Evolutionary conservation across 768 basidiomycete genomes (phyloP).

Genomic region (Boletus eberwhitei): DNA sequence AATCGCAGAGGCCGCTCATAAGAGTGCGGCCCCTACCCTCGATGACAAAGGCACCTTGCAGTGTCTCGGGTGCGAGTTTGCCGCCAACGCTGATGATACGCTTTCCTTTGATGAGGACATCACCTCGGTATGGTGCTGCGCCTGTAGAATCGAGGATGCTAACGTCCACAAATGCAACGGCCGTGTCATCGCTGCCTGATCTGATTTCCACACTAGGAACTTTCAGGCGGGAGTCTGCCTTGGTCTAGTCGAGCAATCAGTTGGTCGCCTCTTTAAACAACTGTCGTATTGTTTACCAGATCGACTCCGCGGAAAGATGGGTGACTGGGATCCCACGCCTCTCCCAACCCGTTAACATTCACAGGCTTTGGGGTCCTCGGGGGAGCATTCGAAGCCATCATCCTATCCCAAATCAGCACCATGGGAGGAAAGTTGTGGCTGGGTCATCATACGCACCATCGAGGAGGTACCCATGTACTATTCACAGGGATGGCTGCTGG

Average conservation of each 20-base stretch:
- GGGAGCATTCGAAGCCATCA: slow-evolving; percentile 12
- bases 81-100: slow-evolving; percentile 29
- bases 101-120: slow-evolving; percentile 33
- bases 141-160: slow-evolving; percentile 37
- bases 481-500: slow-evolving; percentile 19
- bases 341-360: slow-evolving; percentile 22
- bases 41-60: slow-evolving; percentile 23
- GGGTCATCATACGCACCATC: slow-evolving; percentile 11
- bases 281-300: slow-evolving; percentile 10
- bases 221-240: slow-evolving; percentile 20
- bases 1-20: slow-evolving; percentile 37
- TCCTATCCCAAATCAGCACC: slow-evolving; percentile 10
- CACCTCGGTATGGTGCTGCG: slow-evolving; percentile 30
- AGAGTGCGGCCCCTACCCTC: slow-evolving; percentile 34
- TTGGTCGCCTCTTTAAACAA: neutral
- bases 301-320: slow-evolving; percentile 24
- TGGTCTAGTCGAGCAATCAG: slow-evolving; percentile 14
- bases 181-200: slow-evolving; percentile 18
- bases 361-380: neutral
- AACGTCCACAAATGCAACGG: slow-evolving; percentile 28
- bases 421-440: neutral
- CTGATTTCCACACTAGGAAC: slow-evolving; percentile 24
- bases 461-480: slow-evolving; percentile 28
- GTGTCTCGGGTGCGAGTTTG: slow-evolving; percentile 17
- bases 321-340: slow-evolving; percentile 18